phyloP scores from a whole-genome alignment of 1,139 yeast genomes.

The Saccharomyces hybrid region DNA sequence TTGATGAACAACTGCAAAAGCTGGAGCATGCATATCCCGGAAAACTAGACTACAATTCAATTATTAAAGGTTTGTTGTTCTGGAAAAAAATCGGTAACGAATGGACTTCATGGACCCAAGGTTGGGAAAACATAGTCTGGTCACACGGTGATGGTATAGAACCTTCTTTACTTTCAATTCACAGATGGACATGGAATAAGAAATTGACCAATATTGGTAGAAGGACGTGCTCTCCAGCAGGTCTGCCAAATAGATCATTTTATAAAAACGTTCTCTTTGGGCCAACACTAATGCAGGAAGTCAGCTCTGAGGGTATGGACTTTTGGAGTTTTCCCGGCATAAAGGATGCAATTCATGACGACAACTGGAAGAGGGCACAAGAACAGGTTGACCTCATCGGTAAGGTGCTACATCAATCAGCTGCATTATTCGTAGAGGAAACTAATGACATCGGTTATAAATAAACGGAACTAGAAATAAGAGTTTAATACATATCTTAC shows the following conservation, averaged over 20 bases:
- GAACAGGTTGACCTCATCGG: conserved; percentile 45
- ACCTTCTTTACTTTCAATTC: conserved; percentile 61
- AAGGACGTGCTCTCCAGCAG: conserved; percentile 42
- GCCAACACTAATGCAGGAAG: conserved; percentile 41
- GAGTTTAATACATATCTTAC: neutral
- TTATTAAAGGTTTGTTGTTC: conserved; percentile 28
- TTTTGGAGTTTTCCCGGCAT: conserved; percentile 73
- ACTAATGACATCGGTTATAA: conserved; percentile 18
- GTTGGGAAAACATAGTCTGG: conserved; percentile 27
- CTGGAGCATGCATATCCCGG: conserved; percentile 39
- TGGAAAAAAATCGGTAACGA: conserved; percentile 38
- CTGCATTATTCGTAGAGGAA: conserved; percentile 28
- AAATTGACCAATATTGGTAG: conserved; percentile 53
- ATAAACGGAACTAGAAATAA: neutral
- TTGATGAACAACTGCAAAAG: conserved; percentile 43
- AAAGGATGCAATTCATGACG: conserved; percentile 45
- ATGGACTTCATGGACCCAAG: conserved; percentile 31
- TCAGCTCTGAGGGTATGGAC: conserved; percentile 33
- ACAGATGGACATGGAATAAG: conserved; percentile 76
- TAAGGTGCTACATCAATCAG: conserved; percentile 31
- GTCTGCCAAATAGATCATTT: conserved; percentile 53
- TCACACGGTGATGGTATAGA: conserved; percentile 41
- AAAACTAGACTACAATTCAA: conserved; percentile 26
- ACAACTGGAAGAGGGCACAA: conserved; percentile 52
- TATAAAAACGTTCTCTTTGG: conserved; percentile 67